Percentiles rank a stretch among this genome's conserved stretches.
Evolutionary conservation across 2,329 filamentous ascomycete species (phyloP).

Genomic region (Didymella pinodella): DNA sequence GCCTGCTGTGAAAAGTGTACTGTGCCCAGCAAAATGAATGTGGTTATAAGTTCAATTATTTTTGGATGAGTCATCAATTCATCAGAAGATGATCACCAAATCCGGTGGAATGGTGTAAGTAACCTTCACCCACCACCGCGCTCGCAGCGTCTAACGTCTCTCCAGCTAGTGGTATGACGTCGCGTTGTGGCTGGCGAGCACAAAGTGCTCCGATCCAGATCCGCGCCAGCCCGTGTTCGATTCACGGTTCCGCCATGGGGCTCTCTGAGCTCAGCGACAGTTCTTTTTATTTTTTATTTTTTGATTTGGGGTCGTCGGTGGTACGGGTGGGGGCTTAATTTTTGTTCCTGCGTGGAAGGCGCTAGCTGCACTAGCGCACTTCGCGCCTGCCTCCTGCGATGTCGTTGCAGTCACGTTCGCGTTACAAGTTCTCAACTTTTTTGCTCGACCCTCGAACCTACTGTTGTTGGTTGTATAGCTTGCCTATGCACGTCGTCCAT

Average conservation of each 20-base stretch:
- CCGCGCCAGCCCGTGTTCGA: constrained; percentile 51
- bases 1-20: background rate
- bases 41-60: background rate
- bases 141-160: constrained; percentile 5
- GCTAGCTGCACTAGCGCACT: background rate
- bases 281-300: background rate
- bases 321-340: background rate
- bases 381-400: background rate
- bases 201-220: constrained; percentile 37
- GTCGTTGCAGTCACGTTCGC: no score
- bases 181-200: constrained; percentile 48
- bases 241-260: constrained; percentile 31
- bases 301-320: background rate
- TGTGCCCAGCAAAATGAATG: background rate
- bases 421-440: no score
- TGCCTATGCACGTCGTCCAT: background rate
- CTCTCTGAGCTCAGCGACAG: background rate
- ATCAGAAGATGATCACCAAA: constrained; percentile 4
- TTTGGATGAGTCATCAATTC: constrained; percentile 10
- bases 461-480: no score
- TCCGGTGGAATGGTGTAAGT: constrained; percentile 43
- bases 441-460: no score
- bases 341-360: background rate
- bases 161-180: constrained; percentile 50
- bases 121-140: background rate